Conservation (phyloP, 208 protist species). For the Zelonia costaricensis region DNA sequence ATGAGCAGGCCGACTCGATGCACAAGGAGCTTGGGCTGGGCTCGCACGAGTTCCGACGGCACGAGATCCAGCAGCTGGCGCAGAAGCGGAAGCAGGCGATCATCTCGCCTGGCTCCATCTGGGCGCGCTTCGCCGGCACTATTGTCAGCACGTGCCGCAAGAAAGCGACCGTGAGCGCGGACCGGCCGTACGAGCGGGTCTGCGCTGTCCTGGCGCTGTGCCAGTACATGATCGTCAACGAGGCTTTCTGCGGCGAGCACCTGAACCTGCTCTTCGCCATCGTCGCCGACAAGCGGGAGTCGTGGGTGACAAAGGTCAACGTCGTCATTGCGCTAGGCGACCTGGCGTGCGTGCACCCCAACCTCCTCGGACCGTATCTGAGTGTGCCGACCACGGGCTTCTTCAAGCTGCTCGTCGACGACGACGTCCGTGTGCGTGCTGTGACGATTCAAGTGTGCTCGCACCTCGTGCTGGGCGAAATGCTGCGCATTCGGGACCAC, state of each 20-base stretch:
- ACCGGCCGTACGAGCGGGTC: conserved; percentile 63
- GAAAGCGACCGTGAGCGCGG: conserved; percentile 37
- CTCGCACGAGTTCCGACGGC: conserved; percentile 75
- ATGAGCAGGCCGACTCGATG: conserved; percentile 65
- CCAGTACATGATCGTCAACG: conserved; percentile 86
- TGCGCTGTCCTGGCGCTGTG: conserved; percentile 83
- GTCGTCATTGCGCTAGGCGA: conserved; percentile 87
- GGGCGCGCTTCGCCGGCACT: conserved; percentile 52
- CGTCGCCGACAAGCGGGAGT: conserved; percentile 68
- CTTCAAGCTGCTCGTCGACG: conserved; percentile 84
- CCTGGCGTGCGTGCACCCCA: conserved; percentile 89
- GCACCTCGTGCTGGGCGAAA: conserved; percentile 87
- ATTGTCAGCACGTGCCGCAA: conserved; percentile 59
- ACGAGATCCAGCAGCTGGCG: conserved; percentile 81
- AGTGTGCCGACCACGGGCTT: conserved; percentile 75
- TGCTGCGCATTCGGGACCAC: conserved; percentile 89
- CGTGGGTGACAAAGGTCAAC: conserved; percentile 90
- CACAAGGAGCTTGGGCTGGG: conserved; percentile 87
- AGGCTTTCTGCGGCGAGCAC: conserved; percentile 70
- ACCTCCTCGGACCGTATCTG: conserved; percentile 80
- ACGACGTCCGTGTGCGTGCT: conserved; percentile 84
- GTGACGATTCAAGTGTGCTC: conserved; percentile 93
- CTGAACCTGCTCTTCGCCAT: conserved; percentile 83
- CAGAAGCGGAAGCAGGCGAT: conserved; percentile 71
- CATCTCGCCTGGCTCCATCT: conserved; percentile 72